Evolutionary conservation across 2,329 filamentous ascomycete genomes (phyloP).

Genomic region (Diaporthe sp.): DNA sequence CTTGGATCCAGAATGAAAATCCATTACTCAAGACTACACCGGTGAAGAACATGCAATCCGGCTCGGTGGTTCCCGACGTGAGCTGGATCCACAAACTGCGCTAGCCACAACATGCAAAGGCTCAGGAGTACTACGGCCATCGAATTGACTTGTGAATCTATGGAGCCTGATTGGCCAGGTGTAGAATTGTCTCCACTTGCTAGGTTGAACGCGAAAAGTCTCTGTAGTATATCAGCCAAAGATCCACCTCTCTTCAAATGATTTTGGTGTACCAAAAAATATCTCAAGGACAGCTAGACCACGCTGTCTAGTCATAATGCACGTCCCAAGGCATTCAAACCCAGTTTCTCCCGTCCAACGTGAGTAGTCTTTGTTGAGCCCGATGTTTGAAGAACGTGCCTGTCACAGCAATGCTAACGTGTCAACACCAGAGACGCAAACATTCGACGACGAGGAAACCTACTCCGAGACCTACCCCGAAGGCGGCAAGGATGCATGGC

Average conservation of each 20-base stretch:
- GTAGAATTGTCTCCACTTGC: neutral
- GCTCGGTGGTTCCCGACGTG: neutral
- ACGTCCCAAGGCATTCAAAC: neutral
- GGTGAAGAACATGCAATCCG: neutral
- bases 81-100: neutral
- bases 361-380: neutral
- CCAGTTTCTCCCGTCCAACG: neutral
- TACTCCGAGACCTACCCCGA: constrained; percentile 78
- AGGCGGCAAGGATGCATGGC: constrained; percentile 84
- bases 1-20: neutral
- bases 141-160: neutral
- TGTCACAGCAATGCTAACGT: neutral
- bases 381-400: neutral
- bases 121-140: neutral
- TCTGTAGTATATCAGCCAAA: constrained; percentile 14
- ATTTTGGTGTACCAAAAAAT: neutral
- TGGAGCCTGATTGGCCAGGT: neutral
- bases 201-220: constrained; percentile 3
- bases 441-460: neutral
- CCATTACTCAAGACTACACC: neutral
- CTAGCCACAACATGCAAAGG: neutral
- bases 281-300: neutral
- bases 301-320: neutral
- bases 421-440: neutral
- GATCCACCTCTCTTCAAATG: no score